Evolutionary conservation across 495 filamentous ascomycete species (phyloP).

Genomic region (Entonaema liquescens): DNA sequence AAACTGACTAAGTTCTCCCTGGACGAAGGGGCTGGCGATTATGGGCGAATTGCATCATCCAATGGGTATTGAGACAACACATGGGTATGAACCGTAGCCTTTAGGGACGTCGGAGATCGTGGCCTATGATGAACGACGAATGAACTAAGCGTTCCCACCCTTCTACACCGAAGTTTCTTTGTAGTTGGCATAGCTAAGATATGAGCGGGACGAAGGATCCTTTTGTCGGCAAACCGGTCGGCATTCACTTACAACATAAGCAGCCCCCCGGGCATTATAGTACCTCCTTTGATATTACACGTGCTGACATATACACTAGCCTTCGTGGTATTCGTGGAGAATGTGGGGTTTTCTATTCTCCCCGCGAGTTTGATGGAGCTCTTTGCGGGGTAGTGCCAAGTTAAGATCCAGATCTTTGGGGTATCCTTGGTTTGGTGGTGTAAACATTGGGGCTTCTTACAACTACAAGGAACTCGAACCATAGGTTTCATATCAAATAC

Average conservation of each 20-base stretch:
- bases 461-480: not conserved
- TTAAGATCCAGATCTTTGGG: not conserved
- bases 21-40: not conserved
- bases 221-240: slow-evolving; percentile 20
- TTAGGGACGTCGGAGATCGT: not conserved
- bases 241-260: slow-evolving; percentile 6
- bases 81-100: not conserved
- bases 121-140: not conserved
- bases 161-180: not conserved
- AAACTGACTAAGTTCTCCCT: slow-evolving; percentile 13
- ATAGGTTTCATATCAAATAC: too few relatives aligned
- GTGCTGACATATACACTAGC: not conserved
- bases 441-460: not conserved
- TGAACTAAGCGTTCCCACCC: not conserved
- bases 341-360: not conserved
- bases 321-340: slow-evolving; percentile 8
- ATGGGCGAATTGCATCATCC: not conserved
- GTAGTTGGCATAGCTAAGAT: not conserved
- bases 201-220: not conserved
- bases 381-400: not conserved
- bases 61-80: slow-evolving; percentile 9
- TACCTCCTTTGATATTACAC: too few relatives aligned
- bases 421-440: not conserved
- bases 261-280: not conserved
- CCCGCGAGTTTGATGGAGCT: slow-evolving; percentile 8